Evolutionary conservation across 768 basidiomycete species (phyloP).

Genomic region (Lactarius sanguifluus): DNA sequence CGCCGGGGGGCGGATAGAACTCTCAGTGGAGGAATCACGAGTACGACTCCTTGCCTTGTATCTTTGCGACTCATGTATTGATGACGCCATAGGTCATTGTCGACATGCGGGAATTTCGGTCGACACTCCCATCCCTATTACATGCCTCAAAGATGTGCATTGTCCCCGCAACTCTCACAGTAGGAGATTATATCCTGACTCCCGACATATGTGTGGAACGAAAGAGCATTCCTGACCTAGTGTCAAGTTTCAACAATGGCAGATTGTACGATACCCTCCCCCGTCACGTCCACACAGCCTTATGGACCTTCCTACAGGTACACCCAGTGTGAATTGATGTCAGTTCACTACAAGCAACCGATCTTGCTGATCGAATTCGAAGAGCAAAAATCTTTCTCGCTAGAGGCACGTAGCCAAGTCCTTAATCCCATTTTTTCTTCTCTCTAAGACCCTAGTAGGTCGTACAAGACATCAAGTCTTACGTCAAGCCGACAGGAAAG

Average conservation of each 20-base stretch:
- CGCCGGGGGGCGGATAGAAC: slow-evolving; percentile 78
- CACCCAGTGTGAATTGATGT: slow-evolving; percentile 97
- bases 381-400: slow-evolving; percentile 91
- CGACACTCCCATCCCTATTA: slow-evolving; percentile 84
- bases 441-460: slow-evolving; percentile 41
- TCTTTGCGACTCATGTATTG: neutral
- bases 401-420: slow-evolving; percentile 58
- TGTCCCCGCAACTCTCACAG: slow-evolving; percentile 88
- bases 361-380: slow-evolving; percentile 96
- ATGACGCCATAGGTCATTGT: slow-evolving; percentile 71
- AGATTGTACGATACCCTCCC: slow-evolving; percentile 62
- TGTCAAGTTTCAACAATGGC: slow-evolving; percentile 92
- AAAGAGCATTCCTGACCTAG: slow-evolving; percentile 90
- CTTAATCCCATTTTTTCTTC: neutral
- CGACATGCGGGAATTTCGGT: slow-evolving; percentile 96
- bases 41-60: slow-evolving; percentile 38
- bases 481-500: slow-evolving; percentile 58
- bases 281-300: neutral
- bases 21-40: slow-evolving; percentile 62
- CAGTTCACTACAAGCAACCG: slow-evolving; percentile 91
- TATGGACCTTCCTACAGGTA: slow-evolving; percentile 53
- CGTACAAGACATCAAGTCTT: slow-evolving; percentile 65
- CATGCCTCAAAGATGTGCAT: slow-evolving; percentile 79
- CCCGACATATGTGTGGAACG: slow-evolving; percentile 96
- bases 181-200: slow-evolving; percentile 94